Percentiles rank a stretch among this genome's conserved stretches.
phyloP scores from a whole-genome alignment of 116 monocot genomes.

The Cymodocea nodosa region DNA sequence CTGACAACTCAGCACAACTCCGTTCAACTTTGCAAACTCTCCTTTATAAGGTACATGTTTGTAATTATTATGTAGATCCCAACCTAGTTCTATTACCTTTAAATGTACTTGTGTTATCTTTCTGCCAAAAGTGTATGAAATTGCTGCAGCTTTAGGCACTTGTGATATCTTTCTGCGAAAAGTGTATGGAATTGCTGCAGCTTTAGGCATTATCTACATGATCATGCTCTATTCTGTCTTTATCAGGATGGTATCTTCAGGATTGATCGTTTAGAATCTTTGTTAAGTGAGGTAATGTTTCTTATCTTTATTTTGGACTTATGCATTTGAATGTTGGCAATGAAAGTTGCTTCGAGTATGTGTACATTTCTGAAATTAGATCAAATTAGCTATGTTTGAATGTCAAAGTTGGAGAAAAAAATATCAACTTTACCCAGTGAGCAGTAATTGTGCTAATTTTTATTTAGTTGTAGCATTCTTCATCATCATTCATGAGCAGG shows the following conservation, averaged over 20 bases:
- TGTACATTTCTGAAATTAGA: no score
- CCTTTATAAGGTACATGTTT: slow-evolving; percentile 66
- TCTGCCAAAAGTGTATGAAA: neutral
- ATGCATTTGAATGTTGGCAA: neutral
- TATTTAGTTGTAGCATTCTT: no score
- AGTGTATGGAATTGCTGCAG: neutral
- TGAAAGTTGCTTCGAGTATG: no score
- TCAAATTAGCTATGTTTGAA: no score
- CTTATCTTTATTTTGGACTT: slow-evolving; percentile 2
- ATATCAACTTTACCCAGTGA: no score
- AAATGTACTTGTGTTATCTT: neutral
- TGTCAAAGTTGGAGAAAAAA: no score
- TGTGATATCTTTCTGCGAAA: neutral
- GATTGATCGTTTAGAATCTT: slow-evolving; percentile 93
- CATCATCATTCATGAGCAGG: no score
- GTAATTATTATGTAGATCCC: neutral
- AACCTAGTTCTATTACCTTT: neutral
- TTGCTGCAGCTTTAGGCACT: slow-evolving; percentile 1
- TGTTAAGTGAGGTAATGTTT: slow-evolving; percentile 65
- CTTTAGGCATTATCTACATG: slow-evolving; percentile 2
- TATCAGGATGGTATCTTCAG: slow-evolving; percentile 75
- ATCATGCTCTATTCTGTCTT: neutral
- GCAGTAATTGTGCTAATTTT: no score
- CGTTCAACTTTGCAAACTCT: slow-evolving; percentile 73
- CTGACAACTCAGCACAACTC: slow-evolving; percentile 78